These are phyloP conservation scores for Flaveria sonorensis DNA, from an alignment of 129 eudicot genomes.

Conservation along the genomic window DNA sequence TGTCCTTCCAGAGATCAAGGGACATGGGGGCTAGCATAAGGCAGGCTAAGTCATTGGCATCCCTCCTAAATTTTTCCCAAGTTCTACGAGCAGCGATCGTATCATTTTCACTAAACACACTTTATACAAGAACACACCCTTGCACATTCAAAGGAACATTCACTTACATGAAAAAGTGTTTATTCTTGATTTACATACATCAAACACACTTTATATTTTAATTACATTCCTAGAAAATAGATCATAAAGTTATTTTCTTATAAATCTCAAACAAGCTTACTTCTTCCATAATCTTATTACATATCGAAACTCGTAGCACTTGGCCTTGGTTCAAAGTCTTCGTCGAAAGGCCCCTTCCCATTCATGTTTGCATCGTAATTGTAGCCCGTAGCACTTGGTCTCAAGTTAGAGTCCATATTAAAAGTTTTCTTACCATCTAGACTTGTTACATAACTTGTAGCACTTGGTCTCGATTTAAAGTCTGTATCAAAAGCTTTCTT, in stretches of 20 bases:
- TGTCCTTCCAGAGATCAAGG: no score
- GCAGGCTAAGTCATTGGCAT: no score
- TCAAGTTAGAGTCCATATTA: background rate
- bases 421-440: background rate
- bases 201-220: background rate
- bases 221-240: background rate
- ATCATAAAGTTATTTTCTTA: background rate
- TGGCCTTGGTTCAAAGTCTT: background rate
- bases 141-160: no score
- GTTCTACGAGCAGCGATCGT: no score
- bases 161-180: background rate
- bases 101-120: no score
- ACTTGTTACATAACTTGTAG: background rate
- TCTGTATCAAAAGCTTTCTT: background rate
- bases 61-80: no score
- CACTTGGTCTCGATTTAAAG: background rate
- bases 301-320: background rate
- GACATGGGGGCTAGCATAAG: no score
- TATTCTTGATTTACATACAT: conserved; percentile 2
- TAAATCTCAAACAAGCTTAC: background rate
- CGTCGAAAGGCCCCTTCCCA: background rate
- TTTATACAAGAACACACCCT: no score
- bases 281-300: background rate
- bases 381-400: background rate
- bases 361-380: background rate